Evolutionary conservation across 2,329 filamentous ascomycete species (phyloP).

Genomic region (Xylariaceae sp.): DNA sequence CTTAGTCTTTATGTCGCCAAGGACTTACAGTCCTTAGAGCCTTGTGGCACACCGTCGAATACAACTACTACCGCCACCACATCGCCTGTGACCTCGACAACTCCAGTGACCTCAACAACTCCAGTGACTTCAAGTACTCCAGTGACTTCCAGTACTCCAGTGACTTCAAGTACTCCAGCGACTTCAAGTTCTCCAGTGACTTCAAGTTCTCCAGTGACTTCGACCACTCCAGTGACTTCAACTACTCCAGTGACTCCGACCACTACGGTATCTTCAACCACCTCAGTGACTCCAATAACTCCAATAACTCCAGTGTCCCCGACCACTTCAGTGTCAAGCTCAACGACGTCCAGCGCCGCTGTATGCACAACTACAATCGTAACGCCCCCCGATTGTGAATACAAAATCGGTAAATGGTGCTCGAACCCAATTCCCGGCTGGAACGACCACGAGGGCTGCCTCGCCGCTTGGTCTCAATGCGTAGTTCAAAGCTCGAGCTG

Average conservation of each 20-base stretch:
- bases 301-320: neutral
- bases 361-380: conserved; percentile 47
- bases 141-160: too few relatives aligned
- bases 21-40: conserved; percentile 46
- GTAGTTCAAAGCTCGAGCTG: conserved; percentile 47
- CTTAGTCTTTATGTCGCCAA: conserved; percentile 46
- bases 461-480: conserved; percentile 42
- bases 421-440: conserved; percentile 45
- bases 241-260: neutral
- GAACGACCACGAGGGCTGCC: conserved; percentile 41
- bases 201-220: conserved; percentile 12
- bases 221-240: neutral
- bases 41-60: conserved; percentile 15
- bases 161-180: too few relatives aligned
- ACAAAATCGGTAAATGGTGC: conserved; percentile 48
- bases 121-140: neutral
- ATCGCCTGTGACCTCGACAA: conserved; percentile 16
- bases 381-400: conserved; percentile 48
- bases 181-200: too few relatives aligned
- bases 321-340: conserved; percentile 15
- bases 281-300: too few relatives aligned
- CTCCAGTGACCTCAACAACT: neutral
- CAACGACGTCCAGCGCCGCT: conserved; percentile 37
- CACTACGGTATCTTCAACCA: too few relatives aligned
- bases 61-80: conserved; percentile 39